Evolutionary conservation across 2,329 filamentous ascomycete genomes (phyloP), one percentile per base, ranked within the genome.

Genomic region (Penicillium brasilianum): DNA sequence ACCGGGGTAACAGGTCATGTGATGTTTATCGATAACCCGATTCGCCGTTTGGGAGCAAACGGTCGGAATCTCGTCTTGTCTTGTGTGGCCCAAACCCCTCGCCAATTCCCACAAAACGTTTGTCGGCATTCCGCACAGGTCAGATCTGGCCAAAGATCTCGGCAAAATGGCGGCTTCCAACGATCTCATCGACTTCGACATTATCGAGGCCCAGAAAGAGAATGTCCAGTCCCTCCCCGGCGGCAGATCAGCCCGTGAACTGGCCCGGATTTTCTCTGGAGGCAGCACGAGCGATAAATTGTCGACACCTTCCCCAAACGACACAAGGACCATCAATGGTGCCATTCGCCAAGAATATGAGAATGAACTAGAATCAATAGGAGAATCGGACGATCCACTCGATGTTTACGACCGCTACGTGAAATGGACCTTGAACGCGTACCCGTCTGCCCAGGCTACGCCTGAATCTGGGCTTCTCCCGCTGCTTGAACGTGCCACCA

Each of bases 401-500:
- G 95, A 98, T 71, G 86, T 97, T 63, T 99, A 92, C 80, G 94
- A 98, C 76, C 89, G 95, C 75, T 99, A 99, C 75, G 92, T 98
- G 60, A 92, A 92, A 78, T 99, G 95, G 95, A 97, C 93, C 1
- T 82, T 98, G 30, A 92, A 97, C 76, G 90, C 94, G 56, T 99
- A 98, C 76, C 94, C 95, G 1, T 94, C 93, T 0, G 91, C 94
- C 25, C 93, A 97, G 80, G 92, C 93, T 57, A 97, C 93, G 32
- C 85, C 92, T 1, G 88, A 96, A 72, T 97, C 94, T n/a, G 92
- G 95, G 71, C 86, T 99, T 14, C 88, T 95, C 62, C 89, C 89
- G 2, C 83, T 98, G 6, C 88, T 99, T 6, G 96, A 99, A 80
- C 90, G 93, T 65, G 94, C 93, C 8, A 98, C 95, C 10, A 96